Evolutionary conservation across 2,329 filamentous ascomycete genomes (phyloP).

Genomic region (Ophiostoma montium): DNA sequence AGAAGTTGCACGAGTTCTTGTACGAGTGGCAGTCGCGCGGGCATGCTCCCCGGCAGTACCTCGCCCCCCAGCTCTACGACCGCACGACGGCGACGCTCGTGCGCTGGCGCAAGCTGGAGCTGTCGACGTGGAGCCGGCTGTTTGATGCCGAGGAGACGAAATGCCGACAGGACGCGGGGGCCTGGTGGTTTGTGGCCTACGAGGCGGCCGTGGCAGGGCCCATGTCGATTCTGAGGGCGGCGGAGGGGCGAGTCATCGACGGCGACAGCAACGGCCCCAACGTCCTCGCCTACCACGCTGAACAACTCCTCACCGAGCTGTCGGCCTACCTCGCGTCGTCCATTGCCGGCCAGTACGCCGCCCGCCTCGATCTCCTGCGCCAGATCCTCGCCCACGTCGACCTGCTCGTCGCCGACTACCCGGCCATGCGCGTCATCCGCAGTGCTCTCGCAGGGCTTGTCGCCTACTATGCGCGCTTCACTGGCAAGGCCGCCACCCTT

Average conservation of each 20-base stretch:
- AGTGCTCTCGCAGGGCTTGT: slow-evolving; percentile 65
- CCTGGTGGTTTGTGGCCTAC: slow-evolving; percentile 96
- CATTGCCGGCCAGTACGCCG: slow-evolving; percentile 65
- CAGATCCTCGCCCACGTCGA: slow-evolving; percentile 52
- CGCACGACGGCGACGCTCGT: slow-evolving; percentile 69
- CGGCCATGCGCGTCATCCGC: slow-evolving; percentile 41
- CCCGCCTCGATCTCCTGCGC: slow-evolving; percentile 56
- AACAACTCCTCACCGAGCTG: slow-evolving; percentile 59
- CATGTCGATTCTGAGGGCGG: slow-evolving; percentile 43
- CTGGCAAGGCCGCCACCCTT: slow-evolving; percentile 47
- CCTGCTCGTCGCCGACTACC: slow-evolving; percentile 45
- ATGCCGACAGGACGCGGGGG: slow-evolving; percentile 62
- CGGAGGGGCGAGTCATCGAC: slow-evolving; percentile 28
- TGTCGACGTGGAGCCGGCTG: slow-evolving; percentile 81
- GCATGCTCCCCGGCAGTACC: slow-evolving; percentile 71
- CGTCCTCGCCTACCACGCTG: slow-evolving; percentile 45
- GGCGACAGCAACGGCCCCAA: neutral
- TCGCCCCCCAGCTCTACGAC: slow-evolving; percentile 56
- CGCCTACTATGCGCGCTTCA: slow-evolving; percentile 58
- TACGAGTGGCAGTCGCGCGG: slow-evolving; percentile 85
- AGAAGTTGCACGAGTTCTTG: slow-evolving; percentile 72
- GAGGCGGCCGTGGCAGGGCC: slow-evolving; percentile 73
- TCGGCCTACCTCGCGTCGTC: slow-evolving; percentile 67
- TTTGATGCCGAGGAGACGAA: slow-evolving; percentile 73
- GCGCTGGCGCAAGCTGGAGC: slow-evolving; percentile 77